Conservation (phyloP, 2,329 filamentous ascomycete genomes). For the Anthostomella pinea region DNA sequence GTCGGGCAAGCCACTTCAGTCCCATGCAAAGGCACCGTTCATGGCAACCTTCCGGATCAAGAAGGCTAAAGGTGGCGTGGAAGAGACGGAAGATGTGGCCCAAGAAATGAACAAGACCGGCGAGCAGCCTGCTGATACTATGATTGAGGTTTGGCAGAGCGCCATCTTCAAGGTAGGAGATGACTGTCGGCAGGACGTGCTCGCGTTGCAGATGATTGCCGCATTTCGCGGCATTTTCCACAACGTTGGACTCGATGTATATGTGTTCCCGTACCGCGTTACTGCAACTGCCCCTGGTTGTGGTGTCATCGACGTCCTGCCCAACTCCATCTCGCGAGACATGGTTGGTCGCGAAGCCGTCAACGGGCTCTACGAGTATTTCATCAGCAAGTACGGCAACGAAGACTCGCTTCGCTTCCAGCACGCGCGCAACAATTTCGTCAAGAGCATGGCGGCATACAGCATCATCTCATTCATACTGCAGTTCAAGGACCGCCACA, state of each 20-base stretch:
- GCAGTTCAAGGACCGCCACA: conserved; percentile 99
- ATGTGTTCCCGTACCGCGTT: conserved; percentile 94
- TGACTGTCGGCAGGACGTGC: conserved; percentile 94
- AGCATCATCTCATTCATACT: conserved; percentile 93
- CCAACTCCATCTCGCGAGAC: conserved; percentile 96
- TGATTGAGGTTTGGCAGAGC: conserved; percentile 95
- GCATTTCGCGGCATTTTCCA: conserved; percentile 98
- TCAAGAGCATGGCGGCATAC: conserved; percentile 99
- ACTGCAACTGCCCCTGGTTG: conserved; percentile 96
- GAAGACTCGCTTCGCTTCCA: conserved; percentile 95
- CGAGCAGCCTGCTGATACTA: conserved; percentile 44
- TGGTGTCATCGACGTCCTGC: conserved; percentile 95
- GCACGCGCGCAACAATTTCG: conserved; percentile 92
- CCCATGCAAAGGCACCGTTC: conserved; percentile 96
- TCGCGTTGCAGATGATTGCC: conserved; percentile 96
- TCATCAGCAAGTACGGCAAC: conserved; percentile 93
- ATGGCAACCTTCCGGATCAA: conserved; percentile 99
- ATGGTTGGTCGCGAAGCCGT: conserved; percentile 98
- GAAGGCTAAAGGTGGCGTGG: conserved; percentile 62
- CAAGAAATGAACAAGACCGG: conserved; percentile 44
- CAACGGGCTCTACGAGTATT: conserved; percentile 98
- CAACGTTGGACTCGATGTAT: conserved; percentile 90
- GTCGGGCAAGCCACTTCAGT: conserved; percentile 94
- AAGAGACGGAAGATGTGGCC: conserved; percentile 51
- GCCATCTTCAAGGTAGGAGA: conserved; percentile 99